Percentiles rank a stretch among this genome's conserved stretches.
Evolutionary conservation across 352 stramenopile species (phyloP).

Genomic region (Phytophthora megakarya): DNA sequence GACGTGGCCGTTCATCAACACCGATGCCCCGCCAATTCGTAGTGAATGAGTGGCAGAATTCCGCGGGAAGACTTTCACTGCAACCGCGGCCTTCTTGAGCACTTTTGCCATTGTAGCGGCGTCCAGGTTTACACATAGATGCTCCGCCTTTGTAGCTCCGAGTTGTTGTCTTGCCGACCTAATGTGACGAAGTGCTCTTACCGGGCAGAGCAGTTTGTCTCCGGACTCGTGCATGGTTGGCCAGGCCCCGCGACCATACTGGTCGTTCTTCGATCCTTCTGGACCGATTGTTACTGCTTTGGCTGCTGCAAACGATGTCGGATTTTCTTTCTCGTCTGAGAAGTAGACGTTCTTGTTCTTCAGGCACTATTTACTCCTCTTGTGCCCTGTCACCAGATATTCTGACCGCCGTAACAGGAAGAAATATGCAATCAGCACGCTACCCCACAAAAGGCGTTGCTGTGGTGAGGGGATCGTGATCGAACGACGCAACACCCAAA

Average conservation of each 20-base stretch:
- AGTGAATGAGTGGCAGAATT: neutral
- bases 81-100: neutral
- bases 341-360: no score
- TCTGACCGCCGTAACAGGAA: neutral
- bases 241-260: conserved; percentile 26
- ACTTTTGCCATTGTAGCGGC: neutral
- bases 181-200: conserved; percentile 5
- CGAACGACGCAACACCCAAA: neutral
- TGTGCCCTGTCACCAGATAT: neutral
- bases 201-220: conserved; percentile 18
- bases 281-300: conserved; percentile 18
- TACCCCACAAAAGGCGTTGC: neutral
- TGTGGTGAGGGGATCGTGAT: neutral
- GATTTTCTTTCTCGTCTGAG: no score
- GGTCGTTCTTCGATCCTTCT: conserved; percentile 29
- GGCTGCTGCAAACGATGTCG: no score
- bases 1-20: neutral
- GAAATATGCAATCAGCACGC: neutral
- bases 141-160: neutral
- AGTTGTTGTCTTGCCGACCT: neutral
- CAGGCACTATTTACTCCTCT: no score
- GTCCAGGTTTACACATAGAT: neutral
- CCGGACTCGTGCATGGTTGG: conserved; percentile 23
- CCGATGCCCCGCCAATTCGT: neutral
- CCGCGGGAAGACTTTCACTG: neutral